Conservation (phyloP, 179 eudicot genomes). For the Corrigiola litoralis region DNA sequence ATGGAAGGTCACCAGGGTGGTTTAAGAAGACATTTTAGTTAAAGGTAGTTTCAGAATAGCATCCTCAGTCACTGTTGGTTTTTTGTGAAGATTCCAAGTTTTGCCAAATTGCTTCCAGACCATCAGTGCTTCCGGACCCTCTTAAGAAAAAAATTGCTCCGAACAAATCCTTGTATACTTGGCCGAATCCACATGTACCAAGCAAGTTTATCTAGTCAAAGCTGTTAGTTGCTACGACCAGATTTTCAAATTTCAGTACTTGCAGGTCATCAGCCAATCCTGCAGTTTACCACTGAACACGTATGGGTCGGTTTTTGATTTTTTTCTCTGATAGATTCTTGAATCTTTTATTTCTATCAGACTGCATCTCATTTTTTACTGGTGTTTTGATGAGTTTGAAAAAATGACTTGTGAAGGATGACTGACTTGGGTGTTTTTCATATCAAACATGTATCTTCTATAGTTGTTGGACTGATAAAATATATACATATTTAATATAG, state of each 20-base stretch:
- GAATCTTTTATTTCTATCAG: neutral
- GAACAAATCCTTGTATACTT: constrained; percentile 26
- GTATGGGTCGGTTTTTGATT: neutral
- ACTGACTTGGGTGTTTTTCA: no score
- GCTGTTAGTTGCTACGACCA: constrained; percentile 13
- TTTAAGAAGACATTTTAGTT: no score
- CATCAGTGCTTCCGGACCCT: no score
- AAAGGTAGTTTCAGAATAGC: no score
- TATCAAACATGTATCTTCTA: no score
- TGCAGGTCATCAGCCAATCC: constrained; percentile 10
- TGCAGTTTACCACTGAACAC: constrained; percentile 6
- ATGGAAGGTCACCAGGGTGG: no score
- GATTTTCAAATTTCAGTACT: constrained; percentile 10
- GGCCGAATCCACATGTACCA: constrained; percentile 25
- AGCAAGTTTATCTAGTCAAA: constrained; percentile 17
- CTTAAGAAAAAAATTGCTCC: no score
- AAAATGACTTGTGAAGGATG: no score
- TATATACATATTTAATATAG: constrained; percentile 29
- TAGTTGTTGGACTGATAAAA: constrained; percentile 12
- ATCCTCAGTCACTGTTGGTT: no score
- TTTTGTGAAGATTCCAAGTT: no score
- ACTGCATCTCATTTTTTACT: neutral
- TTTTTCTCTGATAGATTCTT: neutral
- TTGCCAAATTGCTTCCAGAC: no score
- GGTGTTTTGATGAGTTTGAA: no score